Evolutionary conservation across 2,329 filamentous ascomycete species (phyloP).

Genomic region (Ceratocystis huliohia): DNA sequence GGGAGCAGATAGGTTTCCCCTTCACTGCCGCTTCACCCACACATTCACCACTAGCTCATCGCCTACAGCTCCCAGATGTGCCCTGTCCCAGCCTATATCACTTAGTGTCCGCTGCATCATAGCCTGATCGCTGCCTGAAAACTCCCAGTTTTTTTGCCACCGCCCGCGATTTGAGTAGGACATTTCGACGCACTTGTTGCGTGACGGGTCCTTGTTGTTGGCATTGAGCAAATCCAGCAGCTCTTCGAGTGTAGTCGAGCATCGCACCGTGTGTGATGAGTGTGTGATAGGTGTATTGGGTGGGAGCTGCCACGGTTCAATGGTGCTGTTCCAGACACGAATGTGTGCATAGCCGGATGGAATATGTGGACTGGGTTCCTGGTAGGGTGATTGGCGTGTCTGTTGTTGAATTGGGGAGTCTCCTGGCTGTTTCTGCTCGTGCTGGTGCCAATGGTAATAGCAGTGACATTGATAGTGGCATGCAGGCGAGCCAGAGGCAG

Average conservation of each 20-base stretch:
- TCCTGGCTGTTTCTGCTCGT: background rate
- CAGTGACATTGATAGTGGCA: background rate
- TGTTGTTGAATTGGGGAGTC: background rate
- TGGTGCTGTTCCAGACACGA: conserved; percentile 11
- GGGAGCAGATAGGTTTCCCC: too few species aligned
- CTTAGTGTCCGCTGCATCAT: conserved; percentile 38
- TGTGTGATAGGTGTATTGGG: conserved; percentile 34
- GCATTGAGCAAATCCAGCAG: conserved; percentile 48
- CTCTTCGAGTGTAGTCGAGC: conserved; percentile 40
- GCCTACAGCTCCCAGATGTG: conserved; percentile 34
- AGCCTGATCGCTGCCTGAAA: conserved; percentile 38
- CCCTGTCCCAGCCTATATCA: conserved; percentile 46
- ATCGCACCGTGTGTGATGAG: conserved; percentile 40
- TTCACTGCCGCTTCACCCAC: conserved; percentile 35
- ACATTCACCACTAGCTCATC: conserved; percentile 46
- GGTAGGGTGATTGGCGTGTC: background rate
- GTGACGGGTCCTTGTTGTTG: conserved; percentile 36
- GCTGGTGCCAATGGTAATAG: background rate
- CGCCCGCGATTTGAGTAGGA: conserved; percentile 41
- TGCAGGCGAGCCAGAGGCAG: background rate
- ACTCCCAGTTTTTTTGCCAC: conserved; percentile 46
- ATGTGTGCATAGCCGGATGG: conserved; percentile 22
- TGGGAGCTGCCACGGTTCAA: conserved; percentile 39
- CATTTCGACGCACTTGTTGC: conserved; percentile 47
- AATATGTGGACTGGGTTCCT: conserved; percentile 18